A percentile compares a stretch with the other conserved stretches of the same genome.
These are phyloP conservation scores for Ziziphus jujuba DNA, from an alignment of 306 rosid species.

Conservation along the genomic window DNA sequence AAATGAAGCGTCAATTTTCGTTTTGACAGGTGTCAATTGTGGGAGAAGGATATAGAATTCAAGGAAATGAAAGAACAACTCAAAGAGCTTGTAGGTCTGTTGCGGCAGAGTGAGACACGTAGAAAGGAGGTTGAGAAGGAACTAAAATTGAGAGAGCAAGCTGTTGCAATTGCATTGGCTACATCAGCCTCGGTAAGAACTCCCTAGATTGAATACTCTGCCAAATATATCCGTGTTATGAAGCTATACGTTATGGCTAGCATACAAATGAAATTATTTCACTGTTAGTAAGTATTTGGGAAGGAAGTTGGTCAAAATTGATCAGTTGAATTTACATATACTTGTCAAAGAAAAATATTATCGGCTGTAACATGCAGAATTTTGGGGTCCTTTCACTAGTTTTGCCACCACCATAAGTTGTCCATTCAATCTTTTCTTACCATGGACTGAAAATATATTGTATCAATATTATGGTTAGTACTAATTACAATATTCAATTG, in stretches of 20 bases:
- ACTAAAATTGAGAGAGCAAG: slow-evolving; percentile 88
- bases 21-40: slow-evolving; percentile 75
- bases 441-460: too few species aligned
- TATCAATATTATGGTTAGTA: too few species aligned
- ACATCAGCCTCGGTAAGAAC: slow-evolving; percentile 72
- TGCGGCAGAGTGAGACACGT: slow-evolving; percentile 93
- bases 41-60: slow-evolving; percentile 92
- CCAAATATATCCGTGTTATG: not conserved
- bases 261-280: too few species aligned
- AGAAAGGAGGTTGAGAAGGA: slow-evolving; percentile 96
- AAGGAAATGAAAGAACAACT: slow-evolving; percentile 99
- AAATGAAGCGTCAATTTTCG: slow-evolving; percentile 22
- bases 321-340: too few species aligned
- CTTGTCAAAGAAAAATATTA: too few species aligned
- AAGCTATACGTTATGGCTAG: too few species aligned
- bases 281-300: too few species aligned
- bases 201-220: not conserved
- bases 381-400: too few species aligned
- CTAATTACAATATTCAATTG: not conserved
- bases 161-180: slow-evolving; percentile 61
- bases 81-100: slow-evolving; percentile 86
- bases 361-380: too few species aligned
- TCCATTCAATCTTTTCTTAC: too few species aligned
- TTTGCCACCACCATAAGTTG: too few species aligned
- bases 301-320: too few species aligned